phyloP scores from a whole-genome alignment of 805 yeast species.

The Lipomyces starkeyi region DNA sequence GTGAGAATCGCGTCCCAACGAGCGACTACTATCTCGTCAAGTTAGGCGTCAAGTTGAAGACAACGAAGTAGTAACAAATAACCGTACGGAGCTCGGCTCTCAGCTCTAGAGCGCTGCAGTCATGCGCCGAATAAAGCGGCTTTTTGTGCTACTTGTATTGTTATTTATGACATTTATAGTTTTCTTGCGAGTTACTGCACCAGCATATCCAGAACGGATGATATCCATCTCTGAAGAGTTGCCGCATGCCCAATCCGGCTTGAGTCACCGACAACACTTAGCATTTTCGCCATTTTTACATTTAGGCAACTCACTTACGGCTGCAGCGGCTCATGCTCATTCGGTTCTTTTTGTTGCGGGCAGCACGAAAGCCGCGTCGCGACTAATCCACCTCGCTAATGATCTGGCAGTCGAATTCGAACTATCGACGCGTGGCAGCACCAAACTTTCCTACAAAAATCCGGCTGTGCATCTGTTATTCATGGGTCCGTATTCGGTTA shows the following conservation, averaged over 20 bases:
- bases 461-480: slow-evolving; percentile 26
- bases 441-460: background rate
- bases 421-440: background rate
- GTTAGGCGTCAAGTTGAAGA: background rate
- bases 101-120: background rate
- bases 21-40: background rate
- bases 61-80: background rate
- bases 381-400: slow-evolving; percentile 25
- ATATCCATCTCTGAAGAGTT: background rate
- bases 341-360: slow-evolving; percentile 32
- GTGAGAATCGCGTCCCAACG: background rate
- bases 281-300: slow-evolving; percentile 28
- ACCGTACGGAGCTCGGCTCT: background rate
- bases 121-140: slow-evolving; percentile 30
- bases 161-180: slow-evolving; percentile 8
- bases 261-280: slow-evolving; percentile 26
- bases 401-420: slow-evolving; percentile 25
- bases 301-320: slow-evolving; percentile 17
- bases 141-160: slow-evolving; percentile 7
- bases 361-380: slow-evolving; percentile 26
- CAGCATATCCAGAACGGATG: background rate
- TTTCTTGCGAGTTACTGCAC: slow-evolving; percentile 8
- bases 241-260: slow-evolving; percentile 8
- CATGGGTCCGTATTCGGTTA: slow-evolving; percentile 32
- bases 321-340: slow-evolving; percentile 9